Percentiles rank a stretch among this genome's conserved stretches.
phyloP scores from a whole-genome alignment of 176 grass and related monocot genomes.

The Echinochloa phyllopogon region DNA sequence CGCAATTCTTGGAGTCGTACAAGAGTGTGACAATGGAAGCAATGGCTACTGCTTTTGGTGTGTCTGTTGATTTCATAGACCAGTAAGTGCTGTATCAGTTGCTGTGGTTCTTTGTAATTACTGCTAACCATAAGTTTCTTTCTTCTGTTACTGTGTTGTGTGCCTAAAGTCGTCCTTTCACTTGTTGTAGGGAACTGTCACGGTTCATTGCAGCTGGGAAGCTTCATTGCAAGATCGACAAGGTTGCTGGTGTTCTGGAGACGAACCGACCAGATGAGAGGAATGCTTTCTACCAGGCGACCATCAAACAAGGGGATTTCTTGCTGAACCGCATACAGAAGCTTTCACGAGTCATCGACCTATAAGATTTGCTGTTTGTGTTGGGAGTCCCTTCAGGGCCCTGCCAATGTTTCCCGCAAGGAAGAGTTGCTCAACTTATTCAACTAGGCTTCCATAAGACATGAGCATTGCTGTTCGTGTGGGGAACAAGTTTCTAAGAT shows the following conservation, averaged over 20 bases:
- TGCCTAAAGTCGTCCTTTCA: not conserved
- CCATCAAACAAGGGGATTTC: constrained; percentile 98
- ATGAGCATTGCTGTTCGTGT: not conserved
- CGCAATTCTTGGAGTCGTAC: constrained; percentile 94
- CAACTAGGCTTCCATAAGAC: not conserved
- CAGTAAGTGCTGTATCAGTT: constrained; percentile 54
- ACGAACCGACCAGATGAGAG: constrained; percentile 93
- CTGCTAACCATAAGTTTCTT: not conserved
- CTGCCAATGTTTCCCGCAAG: not conserved
- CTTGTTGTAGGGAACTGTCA: constrained; percentile 69
- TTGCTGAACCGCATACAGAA: constrained; percentile 97
- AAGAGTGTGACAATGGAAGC: constrained; percentile 98
- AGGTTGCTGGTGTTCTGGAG: constrained; percentile 85
- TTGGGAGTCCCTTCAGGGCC: not conserved
- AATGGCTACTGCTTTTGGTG: constrained; percentile 90
- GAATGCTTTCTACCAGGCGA: constrained; percentile 93
- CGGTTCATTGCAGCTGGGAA: constrained; percentile 96
- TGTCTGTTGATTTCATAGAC: constrained; percentile 92
- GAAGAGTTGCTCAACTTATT: not conserved
- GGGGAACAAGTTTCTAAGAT: not conserved
- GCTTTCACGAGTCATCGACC: constrained; percentile 89
- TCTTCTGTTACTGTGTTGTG: not conserved
- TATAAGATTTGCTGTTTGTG: constrained; percentile 50
- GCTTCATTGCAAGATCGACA: constrained; percentile 98
- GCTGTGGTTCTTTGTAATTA: not conserved